Base-by-base conservation (phyloP, 768 basidiomycete genomes). In the Lepiota brunneoincarnata region DNA sequence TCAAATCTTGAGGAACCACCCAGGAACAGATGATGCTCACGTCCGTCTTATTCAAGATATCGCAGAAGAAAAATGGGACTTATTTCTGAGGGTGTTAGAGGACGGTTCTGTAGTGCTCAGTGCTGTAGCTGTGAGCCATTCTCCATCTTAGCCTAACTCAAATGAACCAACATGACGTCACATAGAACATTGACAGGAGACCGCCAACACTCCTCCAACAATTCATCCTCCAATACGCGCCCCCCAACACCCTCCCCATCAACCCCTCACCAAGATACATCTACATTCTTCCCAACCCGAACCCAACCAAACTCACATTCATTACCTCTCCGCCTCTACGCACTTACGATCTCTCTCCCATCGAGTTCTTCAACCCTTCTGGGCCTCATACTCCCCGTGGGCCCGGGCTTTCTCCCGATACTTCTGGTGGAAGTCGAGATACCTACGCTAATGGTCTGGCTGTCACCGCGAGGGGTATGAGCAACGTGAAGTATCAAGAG, bases 171-270 rank as follows among this genome's bases (percentile, higher is more conserved):
- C 20, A 59, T 24, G 40, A 55, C 24, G 18, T 43, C 49, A 34
- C 38, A 40, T 28, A 95, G 93, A 93, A 96, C 69, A 83, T 97
- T 59, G 93, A 96, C 63, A 78, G 89, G 14, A 81, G 87, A 59
- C 94, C 94, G 6, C 94, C 94, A 7, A 92, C 90, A 2, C 74
- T 93, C 2, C 74, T 93, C 24, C 82, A 79, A 62, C 85, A 87
- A 55, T 89, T 91, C 67, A 84, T 81, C 2, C 69, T 93, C 17
- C 82, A 89, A 41, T 84, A 72, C 77, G 47, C 64, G 63, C 12
- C 70, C 72, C 43, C 86, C 85, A 24, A 65, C 66, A 54, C 67
- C 83, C 81, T 6, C 69, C 93, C n/a, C 81, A 89, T 36, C 83
- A 71, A 77, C 45, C 64, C 64, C 5, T 68, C 73, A 39, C 86